Evolutionary conservation across 371 early-diverging fungal species (phyloP).

Genomic region (Rhizopus microsporus): DNA sequence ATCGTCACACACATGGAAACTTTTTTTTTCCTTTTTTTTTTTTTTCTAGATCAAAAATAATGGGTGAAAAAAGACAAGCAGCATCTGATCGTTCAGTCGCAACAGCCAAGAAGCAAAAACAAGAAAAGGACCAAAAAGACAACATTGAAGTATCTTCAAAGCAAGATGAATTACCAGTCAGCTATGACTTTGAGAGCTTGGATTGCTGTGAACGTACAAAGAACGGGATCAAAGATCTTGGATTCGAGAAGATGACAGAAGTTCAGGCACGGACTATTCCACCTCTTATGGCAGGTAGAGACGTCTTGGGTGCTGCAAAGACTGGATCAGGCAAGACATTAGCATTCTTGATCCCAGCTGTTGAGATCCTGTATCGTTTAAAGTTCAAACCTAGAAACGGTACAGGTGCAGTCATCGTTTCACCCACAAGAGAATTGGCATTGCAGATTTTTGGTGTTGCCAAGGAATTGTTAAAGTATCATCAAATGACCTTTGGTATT

Average conservation of each 20-base stretch:
- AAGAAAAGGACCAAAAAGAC: slow-evolving; percentile 13
- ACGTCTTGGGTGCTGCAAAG: slow-evolving; percentile 98
- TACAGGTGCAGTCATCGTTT: slow-evolving; percentile 95
- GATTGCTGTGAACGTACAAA: slow-evolving; percentile 69
- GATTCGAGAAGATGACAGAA: slow-evolving; percentile 95
- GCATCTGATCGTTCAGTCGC: slow-evolving; percentile 26
- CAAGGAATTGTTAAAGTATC: slow-evolving; percentile 89
- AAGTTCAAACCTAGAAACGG: slow-evolving; percentile 95
- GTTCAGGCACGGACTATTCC: slow-evolving; percentile 97
- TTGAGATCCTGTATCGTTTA: slow-evolving; percentile 84
- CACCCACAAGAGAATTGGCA: slow-evolving; percentile 99
- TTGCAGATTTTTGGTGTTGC: slow-evolving; percentile 98
- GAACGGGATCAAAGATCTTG: slow-evolving; percentile 91
- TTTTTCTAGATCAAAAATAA: slow-evolving; percentile 7
- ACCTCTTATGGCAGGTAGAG: slow-evolving; percentile 92
- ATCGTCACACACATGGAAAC: neutral
- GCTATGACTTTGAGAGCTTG: slow-evolving; percentile 62
- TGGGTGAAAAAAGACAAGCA: slow-evolving; percentile 30
- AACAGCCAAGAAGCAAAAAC: slow-evolving; percentile 24
- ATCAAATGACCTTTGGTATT: slow-evolving; percentile 90
- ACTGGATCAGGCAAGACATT: slow-evolving; percentile 99
- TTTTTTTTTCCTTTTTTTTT: neutral
- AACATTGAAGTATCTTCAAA: slow-evolving; percentile 8
- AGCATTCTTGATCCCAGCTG: slow-evolving; percentile 96
- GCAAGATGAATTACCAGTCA: slow-evolving; percentile 64